These are phyloP conservation scores for Ogataea naganishii DNA, from an alignment of 805 yeast genomes.

Conservation along the genomic window DNA sequence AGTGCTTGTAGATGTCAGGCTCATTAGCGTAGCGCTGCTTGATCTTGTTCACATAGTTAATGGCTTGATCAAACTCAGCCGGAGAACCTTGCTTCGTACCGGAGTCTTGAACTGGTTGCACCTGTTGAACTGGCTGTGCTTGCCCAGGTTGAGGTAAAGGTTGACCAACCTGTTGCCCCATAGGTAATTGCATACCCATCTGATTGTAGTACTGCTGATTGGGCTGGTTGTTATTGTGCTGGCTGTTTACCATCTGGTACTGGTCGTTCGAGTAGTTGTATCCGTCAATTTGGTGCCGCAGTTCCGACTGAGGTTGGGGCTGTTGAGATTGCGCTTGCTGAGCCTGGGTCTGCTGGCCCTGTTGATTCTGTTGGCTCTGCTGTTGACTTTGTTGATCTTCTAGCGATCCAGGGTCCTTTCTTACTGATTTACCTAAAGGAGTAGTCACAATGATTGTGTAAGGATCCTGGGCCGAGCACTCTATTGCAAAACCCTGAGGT, in stretches of 20 bases:
- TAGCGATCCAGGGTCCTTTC: constrained; percentile 44
- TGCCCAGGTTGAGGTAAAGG: constrained; percentile 3
- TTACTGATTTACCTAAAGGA: constrained; percentile 81
- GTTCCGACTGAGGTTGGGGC: constrained; percentile 1
- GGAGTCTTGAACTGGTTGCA: constrained; percentile 9
- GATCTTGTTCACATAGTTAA: constrained; percentile 90
- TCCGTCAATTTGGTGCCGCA: constrained; percentile 3
- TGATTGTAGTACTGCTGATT: constrained; percentile 8
- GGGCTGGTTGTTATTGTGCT: constrained; percentile 6
- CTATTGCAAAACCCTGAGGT: constrained; percentile 94
- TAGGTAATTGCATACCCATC: too few relatives aligned
- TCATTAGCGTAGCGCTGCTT: constrained; percentile 88
- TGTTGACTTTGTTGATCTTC: constrained; percentile 11
- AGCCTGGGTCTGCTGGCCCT: constrained; percentile 9
- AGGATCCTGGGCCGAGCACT: constrained; percentile 89
- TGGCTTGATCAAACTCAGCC: constrained; percentile 95
- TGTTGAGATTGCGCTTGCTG: constrained; percentile 10
- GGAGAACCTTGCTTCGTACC: constrained; percentile 44
- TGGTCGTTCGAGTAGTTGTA: constrained; percentile 11
- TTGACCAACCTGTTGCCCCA: constrained; percentile 5
- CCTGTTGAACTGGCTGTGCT: constrained; percentile 10
- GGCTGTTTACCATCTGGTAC: constrained; percentile 2
- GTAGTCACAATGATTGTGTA: constrained; percentile 92
- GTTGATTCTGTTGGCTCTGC: constrained; percentile 7
- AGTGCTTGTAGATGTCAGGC: constrained; percentile 93